phyloP scores from a whole-genome alignment of 2,329 filamentous ascomycete species.

The Aspergillus calidoustus region DNA sequence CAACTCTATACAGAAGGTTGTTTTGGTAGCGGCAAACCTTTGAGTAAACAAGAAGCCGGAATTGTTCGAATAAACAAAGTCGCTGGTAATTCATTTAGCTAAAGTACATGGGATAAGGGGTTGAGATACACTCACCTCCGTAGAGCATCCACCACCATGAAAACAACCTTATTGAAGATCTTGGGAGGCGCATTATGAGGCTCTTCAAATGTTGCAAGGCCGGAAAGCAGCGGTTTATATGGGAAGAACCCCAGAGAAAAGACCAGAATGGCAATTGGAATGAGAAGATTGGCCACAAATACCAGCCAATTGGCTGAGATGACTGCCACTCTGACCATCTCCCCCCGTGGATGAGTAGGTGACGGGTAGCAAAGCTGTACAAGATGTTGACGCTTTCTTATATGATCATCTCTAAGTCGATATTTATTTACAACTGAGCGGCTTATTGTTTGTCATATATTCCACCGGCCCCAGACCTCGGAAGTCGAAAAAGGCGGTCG shows the following conservation, averaged over 20 bases:
- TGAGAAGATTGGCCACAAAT: constrained; percentile 72
- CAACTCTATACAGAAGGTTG: too few relatives aligned
- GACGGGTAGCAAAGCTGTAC: not conserved
- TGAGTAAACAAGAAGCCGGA: constrained; percentile 91
- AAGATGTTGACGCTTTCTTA: not conserved
- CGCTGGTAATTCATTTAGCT: constrained; percentile 58
- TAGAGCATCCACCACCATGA: constrained; percentile 97
- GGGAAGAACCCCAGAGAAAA: constrained; percentile 96
- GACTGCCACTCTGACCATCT: constrained; percentile 27
- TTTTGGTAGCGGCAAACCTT: constrained; percentile 57
- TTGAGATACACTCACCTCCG: constrained; percentile 65
- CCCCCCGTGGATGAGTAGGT: not conserved
- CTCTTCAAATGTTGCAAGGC: constrained; percentile 69
- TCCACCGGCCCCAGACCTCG: not conserved
- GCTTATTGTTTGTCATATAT: not conserved
- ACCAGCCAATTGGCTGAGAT: constrained; percentile 49
- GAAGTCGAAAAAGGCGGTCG: not conserved
- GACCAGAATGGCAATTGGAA: constrained; percentile 72
- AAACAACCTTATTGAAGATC: constrained; percentile 86
- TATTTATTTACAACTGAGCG: not conserved
- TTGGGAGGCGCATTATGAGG: constrained; percentile 64
- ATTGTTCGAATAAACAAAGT: constrained; percentile 83
- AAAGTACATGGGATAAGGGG: constrained; percentile 18
- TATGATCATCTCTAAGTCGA: not conserved
- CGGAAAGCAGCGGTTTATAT: constrained; percentile 91